Base-by-base conservation (phyloP, 108 stramenopile genomes). In the Asterionellopsis glacialis region DNA sequence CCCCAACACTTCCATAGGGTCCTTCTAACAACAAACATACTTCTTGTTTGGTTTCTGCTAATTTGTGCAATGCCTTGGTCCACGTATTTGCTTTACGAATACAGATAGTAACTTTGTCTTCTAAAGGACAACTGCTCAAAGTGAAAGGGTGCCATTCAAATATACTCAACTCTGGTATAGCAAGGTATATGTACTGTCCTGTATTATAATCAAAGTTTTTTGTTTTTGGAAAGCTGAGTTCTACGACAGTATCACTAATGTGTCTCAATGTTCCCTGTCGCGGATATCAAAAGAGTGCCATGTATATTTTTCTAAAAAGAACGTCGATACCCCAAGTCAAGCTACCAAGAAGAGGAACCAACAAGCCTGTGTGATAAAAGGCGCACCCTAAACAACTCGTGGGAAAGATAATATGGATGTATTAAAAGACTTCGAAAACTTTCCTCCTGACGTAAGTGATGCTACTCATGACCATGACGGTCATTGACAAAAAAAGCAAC, bases 171-270 rank as follows among this genome's bases (percentile, higher is more conserved):
- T 58, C 60, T 16, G 65, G 70, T 16, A 81, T 13, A 26, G 58
- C 45, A 43, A 81, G 47, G 9, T 69, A 41, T 15, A 72, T 56
- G 73, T 79, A 76, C 55, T 79, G 77, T 27, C 82, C 82, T 15
- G 73, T 47, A 21, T 73, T 73, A 57, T 73, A 83, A 18, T 65
- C 59, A 33, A 79, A 83, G 6, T 51, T 63, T 0, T 40, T 33
- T 12, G 45, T 41, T 53, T 75, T 75, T 40, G 66, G 64, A 69
- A 75, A 27, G 55, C 40, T 13, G 0, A 82, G 11, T 24, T 74
- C 57, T 10, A 82, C 66, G 4, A 75, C 76, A n/a, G 70, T 53
- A 43, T 61, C 64, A 26, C 45, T 61, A 0, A 79, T 14, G 1
- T 56, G 12, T 26, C 41, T 15, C 0, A 79, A 19, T 13, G 14